phyloP scores from a whole-genome alignment of 495 filamentous ascomycete species.

The Aspergillus homomorphus region DNA sequence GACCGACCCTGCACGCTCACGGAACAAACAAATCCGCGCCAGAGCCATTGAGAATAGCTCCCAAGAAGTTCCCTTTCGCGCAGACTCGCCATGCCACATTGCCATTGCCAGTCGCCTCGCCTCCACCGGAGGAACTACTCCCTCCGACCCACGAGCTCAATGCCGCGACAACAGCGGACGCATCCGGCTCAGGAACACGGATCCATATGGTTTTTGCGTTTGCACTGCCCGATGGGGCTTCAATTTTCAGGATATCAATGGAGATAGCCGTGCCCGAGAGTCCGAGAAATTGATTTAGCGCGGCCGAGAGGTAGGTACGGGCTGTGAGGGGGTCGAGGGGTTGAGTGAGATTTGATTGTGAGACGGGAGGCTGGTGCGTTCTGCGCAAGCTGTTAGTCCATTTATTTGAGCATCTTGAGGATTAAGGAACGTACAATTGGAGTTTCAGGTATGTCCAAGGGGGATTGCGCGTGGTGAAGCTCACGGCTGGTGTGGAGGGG shows the following conservation, averaged over 20 bases:
- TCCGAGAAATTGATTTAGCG: conserved; percentile 78
- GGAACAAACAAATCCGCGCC: conserved; percentile 45
- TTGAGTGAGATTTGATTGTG: conserved; percentile 19
- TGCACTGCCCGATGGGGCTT: neutral
- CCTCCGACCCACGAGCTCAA: conserved; percentile 60
- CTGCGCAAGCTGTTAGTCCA: conserved; percentile 19
- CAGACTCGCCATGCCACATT: conserved; percentile 57
- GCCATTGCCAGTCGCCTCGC: conserved; percentile 32
- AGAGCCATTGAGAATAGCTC: conserved; percentile 40
- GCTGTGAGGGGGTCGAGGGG: conserved; percentile 71
- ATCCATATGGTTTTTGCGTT: conserved; percentile 59
- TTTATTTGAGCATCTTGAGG: neutral
- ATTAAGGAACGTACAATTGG: conserved; percentile 32
- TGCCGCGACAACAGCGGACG: conserved; percentile 61
- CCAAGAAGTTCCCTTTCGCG: conserved; percentile 54
- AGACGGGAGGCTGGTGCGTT: conserved; percentile 30
- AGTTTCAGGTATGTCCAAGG: conserved; percentile 51
- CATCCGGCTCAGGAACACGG: conserved; percentile 68
- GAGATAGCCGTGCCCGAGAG: conserved; percentile 70
- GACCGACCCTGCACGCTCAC: conserved; percentile 7
- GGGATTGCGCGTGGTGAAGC: conserved; percentile 47
- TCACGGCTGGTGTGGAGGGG: conserved; percentile 15
- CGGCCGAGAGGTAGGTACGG: conserved; percentile 66
- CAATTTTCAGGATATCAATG: conserved; percentile 72
- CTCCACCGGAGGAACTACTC: conserved; percentile 11